Conservation (phyloP, 345 rosid genomes). For the Hibiscus mutabilis region DNA sequence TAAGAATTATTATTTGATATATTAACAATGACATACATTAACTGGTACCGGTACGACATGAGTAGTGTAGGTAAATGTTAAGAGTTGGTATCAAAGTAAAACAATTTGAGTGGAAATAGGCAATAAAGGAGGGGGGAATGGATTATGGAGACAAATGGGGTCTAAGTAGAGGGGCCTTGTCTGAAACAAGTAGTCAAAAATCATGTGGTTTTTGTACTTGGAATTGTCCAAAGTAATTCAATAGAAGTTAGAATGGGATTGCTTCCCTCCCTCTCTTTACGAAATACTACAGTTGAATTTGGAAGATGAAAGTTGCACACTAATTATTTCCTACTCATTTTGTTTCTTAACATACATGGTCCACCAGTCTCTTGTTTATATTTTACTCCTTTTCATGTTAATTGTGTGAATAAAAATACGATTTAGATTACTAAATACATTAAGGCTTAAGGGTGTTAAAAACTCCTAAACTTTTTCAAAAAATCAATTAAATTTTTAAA, state of each 20-base stretch:
- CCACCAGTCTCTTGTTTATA: no score
- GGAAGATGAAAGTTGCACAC: not conserved
- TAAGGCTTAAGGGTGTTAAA: no score
- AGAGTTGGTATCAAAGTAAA: not conserved
- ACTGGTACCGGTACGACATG: not conserved
- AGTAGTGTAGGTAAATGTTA: not conserved
- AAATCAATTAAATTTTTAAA: no score
- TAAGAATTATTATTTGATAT: no score
- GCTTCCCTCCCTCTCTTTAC: not conserved
- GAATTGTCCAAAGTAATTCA: not conserved
- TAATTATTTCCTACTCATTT: constrained; percentile 5
- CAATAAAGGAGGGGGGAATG: not conserved
- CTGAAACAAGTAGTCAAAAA: not conserved
- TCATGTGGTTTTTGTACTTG: constrained; percentile 8
- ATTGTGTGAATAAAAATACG: no score
- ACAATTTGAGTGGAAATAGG: not conserved
- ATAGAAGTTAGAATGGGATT: not conserved
- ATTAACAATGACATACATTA: no score
- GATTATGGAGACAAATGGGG: not conserved
- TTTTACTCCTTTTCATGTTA: no score
- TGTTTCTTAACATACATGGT: not conserved
- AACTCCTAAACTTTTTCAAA: no score
- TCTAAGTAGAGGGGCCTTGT: not conserved
- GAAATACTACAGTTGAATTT: not conserved
- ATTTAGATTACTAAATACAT: no score